Percentiles rank a stretch among this genome's conserved stretches.
These are phyloP conservation scores for Priceomyces medius DNA, from an alignment of 805 yeast species.

Conservation along the genomic window DNA sequence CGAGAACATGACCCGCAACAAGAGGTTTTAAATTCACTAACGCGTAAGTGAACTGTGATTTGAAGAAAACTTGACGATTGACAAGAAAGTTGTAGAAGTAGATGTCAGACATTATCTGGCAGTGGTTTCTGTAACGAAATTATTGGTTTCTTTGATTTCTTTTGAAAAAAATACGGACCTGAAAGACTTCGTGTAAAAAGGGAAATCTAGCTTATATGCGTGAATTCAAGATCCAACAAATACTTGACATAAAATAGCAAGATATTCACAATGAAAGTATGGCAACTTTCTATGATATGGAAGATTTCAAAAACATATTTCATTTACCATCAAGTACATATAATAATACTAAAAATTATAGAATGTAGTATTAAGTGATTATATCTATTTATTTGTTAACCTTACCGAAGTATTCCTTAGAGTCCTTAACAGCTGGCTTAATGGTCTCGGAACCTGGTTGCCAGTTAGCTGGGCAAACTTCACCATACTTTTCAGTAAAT, in stretches of 20 bases:
- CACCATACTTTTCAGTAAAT: constrained; percentile 98
- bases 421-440: constrained; percentile 79
- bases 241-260: too few relatives aligned
- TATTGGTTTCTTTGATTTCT: too few relatives aligned
- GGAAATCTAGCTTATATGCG: too few relatives aligned
- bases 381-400: constrained; percentile 53
- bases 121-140: not conserved
- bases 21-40: constrained; percentile 89
- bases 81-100: constrained; percentile 56
- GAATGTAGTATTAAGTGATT: not conserved
- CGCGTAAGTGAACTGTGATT: constrained; percentile 69
- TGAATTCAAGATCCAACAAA: too few relatives aligned
- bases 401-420: constrained; percentile 90
- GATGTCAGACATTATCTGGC: constrained; percentile 22
- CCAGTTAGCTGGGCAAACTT: constrained; percentile 99
- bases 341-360: too few relatives aligned
- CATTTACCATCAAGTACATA: too few relatives aligned
- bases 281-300: too few relatives aligned
- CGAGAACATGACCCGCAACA: constrained; percentile 89
- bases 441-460: constrained; percentile 74
- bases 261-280: too few relatives aligned
- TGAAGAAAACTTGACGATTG: constrained; percentile 56
- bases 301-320: too few relatives aligned
- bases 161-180: too few relatives aligned
- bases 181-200: too few relatives aligned